Base-by-base conservation (phyloP, 2,329 filamentous ascomycete species). In the Hirsutella thompsonii region DNA sequence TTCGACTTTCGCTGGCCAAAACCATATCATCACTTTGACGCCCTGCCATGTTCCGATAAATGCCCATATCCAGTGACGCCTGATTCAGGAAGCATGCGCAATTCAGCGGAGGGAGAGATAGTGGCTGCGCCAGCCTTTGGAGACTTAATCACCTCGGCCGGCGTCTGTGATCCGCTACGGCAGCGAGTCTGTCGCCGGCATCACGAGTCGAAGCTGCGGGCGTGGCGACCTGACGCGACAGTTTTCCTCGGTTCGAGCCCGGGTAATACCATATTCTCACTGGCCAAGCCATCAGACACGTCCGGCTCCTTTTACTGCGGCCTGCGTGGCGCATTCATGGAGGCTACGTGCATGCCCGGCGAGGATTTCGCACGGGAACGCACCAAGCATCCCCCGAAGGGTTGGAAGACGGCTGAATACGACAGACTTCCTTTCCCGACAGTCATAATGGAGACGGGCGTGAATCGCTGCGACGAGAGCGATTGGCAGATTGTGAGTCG, bases 1-100 rank as follows among this genome's bases (percentile, higher is more conserved):
- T 76, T 75, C 44, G 72, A 76, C 57, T 71, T 72, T 41, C 69
- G 72, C 10, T 69, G 66, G 56, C 53, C 64, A 0, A 67, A 59
- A 46, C 47, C 55, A 3, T 76, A 76, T 46, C 55, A 66, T 41
- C 65, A 75, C 54, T 68, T 68, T 3, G 57, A 62, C 3, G 66
- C 61, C 4, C 56, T 74, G 10, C 60, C 69, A 0, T 76, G 72
- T 49, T 58, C 62, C 5, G 44, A 40, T 6, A 45, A 52, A 4
- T 18, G 28, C 1, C 28, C 29, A 4, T 21, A 11, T 8, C 42
- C 45, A 14, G 30, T 32, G 19, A 33, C 37, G 8, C 38, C 38
- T 1, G 38, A 40, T n/a, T 2, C 36, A n/a, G 16, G 20, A n/a
- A 20, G 35, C 3, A 13, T 19, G 16, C 38, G 32, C 11, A 6